Percentiles rank a stretch among this genome's conserved stretches.
Conservation (phyloP, 208 protist genomes). For the Acanthamoeba culbertsoni region DNA sequence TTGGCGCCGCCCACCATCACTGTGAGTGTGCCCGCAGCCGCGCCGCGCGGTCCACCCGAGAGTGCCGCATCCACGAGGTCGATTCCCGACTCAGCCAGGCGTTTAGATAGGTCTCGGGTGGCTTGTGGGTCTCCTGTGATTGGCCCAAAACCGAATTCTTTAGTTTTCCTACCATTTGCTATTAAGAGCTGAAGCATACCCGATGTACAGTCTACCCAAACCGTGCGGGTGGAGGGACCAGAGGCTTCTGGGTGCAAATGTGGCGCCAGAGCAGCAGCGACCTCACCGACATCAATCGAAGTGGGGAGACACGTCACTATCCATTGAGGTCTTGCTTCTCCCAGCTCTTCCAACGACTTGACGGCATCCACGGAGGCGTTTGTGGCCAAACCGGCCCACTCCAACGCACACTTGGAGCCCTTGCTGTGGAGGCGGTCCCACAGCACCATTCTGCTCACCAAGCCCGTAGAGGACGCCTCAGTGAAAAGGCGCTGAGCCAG, state of each 20-base stretch:
- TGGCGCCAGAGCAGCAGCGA: background rate
- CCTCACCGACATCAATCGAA: background rate
- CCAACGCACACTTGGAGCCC: background rate
- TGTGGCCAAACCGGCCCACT: background rate
- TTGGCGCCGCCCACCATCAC: slow-evolving; percentile 40
- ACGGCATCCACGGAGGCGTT: background rate
- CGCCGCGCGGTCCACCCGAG: background rate
- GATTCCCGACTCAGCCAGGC: background rate
- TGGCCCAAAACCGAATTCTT: background rate
- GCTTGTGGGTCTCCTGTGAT: background rate
- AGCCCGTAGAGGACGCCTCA: background rate
- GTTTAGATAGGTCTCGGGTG: background rate
- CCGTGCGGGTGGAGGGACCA: background rate
- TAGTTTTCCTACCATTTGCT: background rate
- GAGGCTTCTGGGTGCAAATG: background rate
- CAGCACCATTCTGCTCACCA: background rate
- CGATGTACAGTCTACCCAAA: slow-evolving; percentile 44
- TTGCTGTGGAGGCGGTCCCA: background rate
- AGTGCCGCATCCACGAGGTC: slow-evolving; percentile 26
- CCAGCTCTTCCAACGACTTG: background rate
- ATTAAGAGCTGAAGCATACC: background rate
- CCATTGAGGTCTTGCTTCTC: background rate
- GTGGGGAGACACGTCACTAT: slow-evolving; percentile 31
- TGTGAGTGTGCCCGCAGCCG: background rate
- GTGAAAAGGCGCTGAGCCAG: background rate